These are phyloP conservation scores for Zygosaccharomyces bailii DNA, from an alignment of 805 yeast genomes.

Conservation along the genomic window DNA sequence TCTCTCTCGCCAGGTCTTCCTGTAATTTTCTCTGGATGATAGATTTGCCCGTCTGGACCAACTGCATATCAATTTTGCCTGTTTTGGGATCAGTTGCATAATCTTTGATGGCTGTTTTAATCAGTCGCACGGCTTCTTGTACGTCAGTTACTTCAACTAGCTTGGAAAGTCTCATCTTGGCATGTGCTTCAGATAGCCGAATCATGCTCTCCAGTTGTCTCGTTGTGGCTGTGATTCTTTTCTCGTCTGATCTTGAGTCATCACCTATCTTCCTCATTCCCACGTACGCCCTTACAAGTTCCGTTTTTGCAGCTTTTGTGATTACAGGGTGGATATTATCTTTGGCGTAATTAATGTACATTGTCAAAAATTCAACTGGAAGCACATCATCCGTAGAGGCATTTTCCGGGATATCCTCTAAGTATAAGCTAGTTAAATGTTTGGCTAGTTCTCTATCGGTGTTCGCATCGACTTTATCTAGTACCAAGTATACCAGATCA, in stretches of 20 bases:
- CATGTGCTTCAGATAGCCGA: constrained; percentile 92
- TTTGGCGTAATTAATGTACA: constrained; percentile 92
- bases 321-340: constrained; percentile 77
- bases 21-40: constrained; percentile 75
- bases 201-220: constrained; percentile 96
- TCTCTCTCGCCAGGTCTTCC: constrained; percentile 65
- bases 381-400: constrained; percentile 66
- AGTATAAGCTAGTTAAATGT: constrained; percentile 86
- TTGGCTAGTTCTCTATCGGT: constrained; percentile 82
- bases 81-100: constrained; percentile 98
- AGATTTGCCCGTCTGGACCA: constrained; percentile 94
- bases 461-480: constrained; percentile 87
- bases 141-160: constrained; percentile 79
- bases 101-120: constrained; percentile 91
- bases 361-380: constrained; percentile 82
- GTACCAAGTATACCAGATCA: constrained; percentile 85
- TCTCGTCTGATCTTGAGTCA: constrained; percentile 79
- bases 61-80: constrained; percentile 95
- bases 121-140: constrained; percentile 86
- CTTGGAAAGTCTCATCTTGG: constrained; percentile 82
- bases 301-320: constrained; percentile 75
- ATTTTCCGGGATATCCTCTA: constrained; percentile 79
- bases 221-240: constrained; percentile 95
- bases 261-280: constrained; percentile 94
- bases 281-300: constrained; percentile 82